Evolutionary conservation across 176 grass and related monocot genomes (phyloP).

Genomic region (bread wheat (Triticum aestivum)): DNA sequence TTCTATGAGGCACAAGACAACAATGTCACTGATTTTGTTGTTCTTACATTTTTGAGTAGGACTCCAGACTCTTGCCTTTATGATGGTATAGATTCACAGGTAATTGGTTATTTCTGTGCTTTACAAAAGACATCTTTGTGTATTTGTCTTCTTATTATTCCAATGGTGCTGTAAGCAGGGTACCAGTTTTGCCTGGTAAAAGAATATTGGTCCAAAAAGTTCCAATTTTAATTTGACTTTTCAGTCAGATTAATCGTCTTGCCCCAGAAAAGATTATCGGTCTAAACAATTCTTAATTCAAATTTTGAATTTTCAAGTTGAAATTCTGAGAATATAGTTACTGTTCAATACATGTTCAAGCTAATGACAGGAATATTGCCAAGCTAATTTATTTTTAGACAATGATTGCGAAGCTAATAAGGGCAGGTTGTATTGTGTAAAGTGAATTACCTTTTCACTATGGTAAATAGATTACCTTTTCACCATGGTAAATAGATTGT

Average conservation of each 20-base stretch:
- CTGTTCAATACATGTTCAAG: not conserved
- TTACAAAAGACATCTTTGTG: not conserved
- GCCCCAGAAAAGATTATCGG: not conserved
- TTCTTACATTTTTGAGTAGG: conserved; percentile 69
- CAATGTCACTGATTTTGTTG: conserved; percentile 81
- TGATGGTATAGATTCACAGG: conserved; percentile 94
- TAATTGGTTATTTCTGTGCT: conserved; percentile 29
- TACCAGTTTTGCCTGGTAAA: not conserved
- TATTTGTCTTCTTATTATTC: not conserved
- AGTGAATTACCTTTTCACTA: not conserved
- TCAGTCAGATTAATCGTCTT: not conserved
- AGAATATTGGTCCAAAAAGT: not conserved
- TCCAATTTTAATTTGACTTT: not conserved
- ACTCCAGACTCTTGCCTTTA: conserved; percentile 89
- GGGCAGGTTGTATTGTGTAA: not conserved
- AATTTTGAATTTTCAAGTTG: not conserved
- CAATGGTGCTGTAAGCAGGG: not conserved
- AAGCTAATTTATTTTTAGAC: not conserved
- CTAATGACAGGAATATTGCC: not conserved
- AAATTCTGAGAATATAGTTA: not conserved
- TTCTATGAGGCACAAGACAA: conserved; percentile 90
- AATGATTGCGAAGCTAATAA: not conserved
- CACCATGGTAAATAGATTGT: not conserved
- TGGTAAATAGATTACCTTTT: conserved; percentile 1
- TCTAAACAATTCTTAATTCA: not conserved